Evolutionary conservation across 257 asterid genomes (phyloP).

Genomic region (Lycium ferocissimum): DNA sequence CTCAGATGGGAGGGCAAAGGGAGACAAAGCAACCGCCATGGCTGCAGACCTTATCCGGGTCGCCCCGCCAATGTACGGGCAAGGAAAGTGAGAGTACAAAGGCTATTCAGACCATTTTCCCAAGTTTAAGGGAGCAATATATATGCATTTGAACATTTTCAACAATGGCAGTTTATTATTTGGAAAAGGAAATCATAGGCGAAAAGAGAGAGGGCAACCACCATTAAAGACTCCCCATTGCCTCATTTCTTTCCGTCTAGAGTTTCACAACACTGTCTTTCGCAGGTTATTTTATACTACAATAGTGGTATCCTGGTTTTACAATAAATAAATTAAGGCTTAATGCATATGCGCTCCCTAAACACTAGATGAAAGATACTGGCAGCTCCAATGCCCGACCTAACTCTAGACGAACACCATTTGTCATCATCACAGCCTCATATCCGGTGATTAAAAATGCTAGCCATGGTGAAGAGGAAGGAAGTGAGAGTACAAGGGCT

Average conservation of each 20-base stretch:
- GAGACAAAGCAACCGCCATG: slow-evolving; percentile 24
- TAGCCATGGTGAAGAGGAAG: too few species aligned
- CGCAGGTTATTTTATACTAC: too few species aligned
- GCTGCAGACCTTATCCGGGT: neutral
- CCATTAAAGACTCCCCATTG: slow-evolving; percentile 15
- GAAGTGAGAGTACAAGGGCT: too few species aligned
- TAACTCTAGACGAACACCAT: neutral
- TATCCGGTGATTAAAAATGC: too few species aligned
- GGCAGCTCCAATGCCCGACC: neutral
- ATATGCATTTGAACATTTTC: too few species aligned
- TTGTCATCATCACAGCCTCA: neutral
- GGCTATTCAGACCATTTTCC: too few species aligned
- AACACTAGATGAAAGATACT: neutral
- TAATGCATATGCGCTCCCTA: too few species aligned
- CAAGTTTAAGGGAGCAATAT: too few species aligned
- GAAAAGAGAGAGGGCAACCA: slow-evolving; percentile 9
- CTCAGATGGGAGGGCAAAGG: neutral
- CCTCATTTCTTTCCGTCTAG: slow-evolving; percentile 13
- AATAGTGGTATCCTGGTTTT: too few species aligned
- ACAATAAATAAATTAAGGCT: too few species aligned
- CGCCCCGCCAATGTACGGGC: too few species aligned
- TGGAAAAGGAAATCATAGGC: neutral
- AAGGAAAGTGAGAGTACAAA: too few species aligned
- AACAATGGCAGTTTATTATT: neutral
- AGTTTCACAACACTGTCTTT: neutral